Evolutionary conservation across 805 yeast genomes (phyloP).

Genomic region (Teunomyces gatunensis): DNA sequence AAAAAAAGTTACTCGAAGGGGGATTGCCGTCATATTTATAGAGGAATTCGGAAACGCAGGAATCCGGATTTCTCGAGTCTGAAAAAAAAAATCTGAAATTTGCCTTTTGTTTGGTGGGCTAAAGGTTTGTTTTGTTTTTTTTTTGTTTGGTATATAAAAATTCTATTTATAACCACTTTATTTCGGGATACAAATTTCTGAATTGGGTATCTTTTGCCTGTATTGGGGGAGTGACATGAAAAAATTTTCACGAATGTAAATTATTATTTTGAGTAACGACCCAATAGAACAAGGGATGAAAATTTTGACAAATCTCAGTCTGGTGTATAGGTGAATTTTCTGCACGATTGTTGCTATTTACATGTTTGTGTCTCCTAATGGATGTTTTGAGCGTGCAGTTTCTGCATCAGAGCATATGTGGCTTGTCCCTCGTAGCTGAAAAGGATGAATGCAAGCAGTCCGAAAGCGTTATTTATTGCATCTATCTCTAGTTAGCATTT

Average conservation of each 20-base stretch:
- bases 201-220: not conserved
- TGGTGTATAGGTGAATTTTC: not conserved
- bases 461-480: not conserved
- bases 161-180: not conserved
- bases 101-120: not conserved
- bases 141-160: not conserved
- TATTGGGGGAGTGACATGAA: not conserved
- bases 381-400: not conserved
- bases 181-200: not conserved
- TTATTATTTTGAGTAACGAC: not conserved
- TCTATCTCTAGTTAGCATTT: not conserved
- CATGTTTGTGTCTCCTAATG: not conserved
- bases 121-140: not conserved
- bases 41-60: not conserved
- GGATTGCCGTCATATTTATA: slow-evolving; percentile 6
- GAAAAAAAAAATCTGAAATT: not conserved
- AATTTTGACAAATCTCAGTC: not conserved
- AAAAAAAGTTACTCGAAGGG: not conserved
- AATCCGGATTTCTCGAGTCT: not conserved
- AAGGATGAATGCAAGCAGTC: not conserved
- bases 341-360: slow-evolving; percentile 1
- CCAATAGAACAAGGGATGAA: not conserved
- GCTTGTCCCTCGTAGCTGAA: not conserved
- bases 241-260: not conserved
- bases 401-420: not conserved